phyloP scores from a whole-genome alignment of 169 alveolate species.

The Cryptosporidium tyzzeri region DNA sequence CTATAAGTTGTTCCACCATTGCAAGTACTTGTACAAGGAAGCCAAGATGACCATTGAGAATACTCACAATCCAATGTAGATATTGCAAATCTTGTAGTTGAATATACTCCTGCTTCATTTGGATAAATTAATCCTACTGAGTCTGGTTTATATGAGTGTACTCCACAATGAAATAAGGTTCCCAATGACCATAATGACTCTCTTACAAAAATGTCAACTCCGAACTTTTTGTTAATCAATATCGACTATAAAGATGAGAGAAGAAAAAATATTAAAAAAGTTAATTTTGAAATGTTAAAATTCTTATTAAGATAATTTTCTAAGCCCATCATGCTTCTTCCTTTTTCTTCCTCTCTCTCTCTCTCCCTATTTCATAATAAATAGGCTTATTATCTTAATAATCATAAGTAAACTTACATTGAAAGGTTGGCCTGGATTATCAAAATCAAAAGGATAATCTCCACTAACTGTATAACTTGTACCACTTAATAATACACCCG shows the following conservation, averaged over 20 bases:
- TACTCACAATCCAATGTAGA: slow-evolving; percentile 60
- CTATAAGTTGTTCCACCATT: slow-evolving; percentile 68
- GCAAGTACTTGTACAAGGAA: slow-evolving; percentile 72
- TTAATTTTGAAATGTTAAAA: not conserved
- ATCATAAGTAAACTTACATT: slow-evolving; percentile 51
- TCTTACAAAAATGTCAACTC: slow-evolving; percentile 58
- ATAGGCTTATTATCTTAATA: not conserved
- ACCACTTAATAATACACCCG: slow-evolving; percentile 26
- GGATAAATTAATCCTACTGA: slow-evolving; percentile 40
- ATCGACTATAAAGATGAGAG: slow-evolving; percentile 14
- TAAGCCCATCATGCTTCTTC: not conserved
- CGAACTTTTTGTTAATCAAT: slow-evolving; percentile 47
- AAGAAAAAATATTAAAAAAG: not conserved
- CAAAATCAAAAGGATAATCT: slow-evolving; percentile 60
- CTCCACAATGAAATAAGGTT: slow-evolving; percentile 39
- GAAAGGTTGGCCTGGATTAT: slow-evolving; percentile 51
- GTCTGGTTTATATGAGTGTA: slow-evolving; percentile 17
- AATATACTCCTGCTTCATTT: slow-evolving; percentile 14
- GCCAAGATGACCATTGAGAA: slow-evolving; percentile 74
- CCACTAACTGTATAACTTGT: slow-evolving; percentile 11
- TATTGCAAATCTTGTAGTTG: slow-evolving; percentile 65
- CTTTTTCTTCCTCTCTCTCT: not conserved
- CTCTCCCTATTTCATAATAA: not conserved
- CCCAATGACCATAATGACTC: slow-evolving; percentile 69
- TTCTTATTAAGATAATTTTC: not conserved